Percentiles rank a stretch among this genome's conserved stretches.
Evolutionary conservation across 129 eudicot genomes (phyloP).

Genomic region (Flaveria ramosissima): DNA sequence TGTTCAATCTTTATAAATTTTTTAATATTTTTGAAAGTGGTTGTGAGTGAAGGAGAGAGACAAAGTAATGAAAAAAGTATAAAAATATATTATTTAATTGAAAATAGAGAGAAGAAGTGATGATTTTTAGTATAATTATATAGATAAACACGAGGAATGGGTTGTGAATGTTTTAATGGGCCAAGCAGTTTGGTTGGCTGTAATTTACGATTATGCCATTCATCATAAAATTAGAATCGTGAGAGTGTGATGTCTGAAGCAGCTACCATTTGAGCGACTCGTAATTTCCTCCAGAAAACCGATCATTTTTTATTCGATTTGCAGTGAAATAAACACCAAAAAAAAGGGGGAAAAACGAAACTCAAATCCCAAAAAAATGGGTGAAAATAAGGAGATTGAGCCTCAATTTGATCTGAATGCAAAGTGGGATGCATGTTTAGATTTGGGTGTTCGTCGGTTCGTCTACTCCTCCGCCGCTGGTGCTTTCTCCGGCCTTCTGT

Average conservation of each 20-base stretch:
- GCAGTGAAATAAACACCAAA: not conserved
- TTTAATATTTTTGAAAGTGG: too few species aligned
- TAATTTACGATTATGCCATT: conserved; percentile 23
- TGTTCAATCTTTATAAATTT: too few species aligned
- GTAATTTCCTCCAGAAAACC: conserved; percentile 13
- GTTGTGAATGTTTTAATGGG: too few species aligned
- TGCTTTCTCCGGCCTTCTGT: conserved; percentile 78
- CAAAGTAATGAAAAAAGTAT: too few species aligned
- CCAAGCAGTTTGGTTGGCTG: not conserved
- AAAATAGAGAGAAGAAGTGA: too few species aligned
- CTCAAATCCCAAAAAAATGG: conserved; percentile 45
- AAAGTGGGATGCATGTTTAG: conserved; percentile 89
- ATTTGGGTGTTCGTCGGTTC: conserved; percentile 88
- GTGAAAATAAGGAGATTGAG: conserved; percentile 55
- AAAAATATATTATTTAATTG: too few species aligned
- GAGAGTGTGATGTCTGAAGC: conserved; percentile 6
- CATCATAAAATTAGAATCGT: not conserved
- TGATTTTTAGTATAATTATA: too few species aligned
- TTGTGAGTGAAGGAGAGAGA: too few species aligned
- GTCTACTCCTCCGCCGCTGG: conserved; percentile 77
- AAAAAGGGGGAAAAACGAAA: not conserved
- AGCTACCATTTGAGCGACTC: conserved; percentile 2
- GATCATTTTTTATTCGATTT: not conserved
- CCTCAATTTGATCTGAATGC: conserved; percentile 72
- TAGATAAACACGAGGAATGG: too few species aligned